Base-by-base conservation (phyloP, 2,329 filamentous ascomycete species). In the Cladosporium sp. region DNA sequence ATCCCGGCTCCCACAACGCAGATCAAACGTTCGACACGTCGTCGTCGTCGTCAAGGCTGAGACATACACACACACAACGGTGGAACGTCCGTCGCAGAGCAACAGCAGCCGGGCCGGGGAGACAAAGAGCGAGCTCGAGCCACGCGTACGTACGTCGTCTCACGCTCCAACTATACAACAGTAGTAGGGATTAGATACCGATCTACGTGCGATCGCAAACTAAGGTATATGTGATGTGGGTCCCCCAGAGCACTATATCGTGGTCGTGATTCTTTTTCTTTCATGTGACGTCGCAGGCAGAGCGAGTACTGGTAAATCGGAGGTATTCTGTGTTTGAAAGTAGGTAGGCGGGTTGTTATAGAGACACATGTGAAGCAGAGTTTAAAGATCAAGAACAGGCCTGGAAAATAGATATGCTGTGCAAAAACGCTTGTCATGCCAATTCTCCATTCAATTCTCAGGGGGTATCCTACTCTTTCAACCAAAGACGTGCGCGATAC, bases 31-130 rank as follows among this genome's bases (percentile, higher is more conserved):
- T 18, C 52, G 18, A 29, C 28, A 10, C 28, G 31, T n/a, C 56
- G 35, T 53, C 50, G 49, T 29, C 23, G n/a, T 26, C 55, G 55
- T 52, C 33, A 44, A 59, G 56, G 23, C 56, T 59, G 56, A 40
- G 56, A 40, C 23, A 59, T 10, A 23, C 16, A 26, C 18, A 56
- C 11, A n/a, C 26, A 23, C 16, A 40, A 16, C 37, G 11, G 3
- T 35, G 23, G 23, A 35, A 14, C 33, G 33, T 35, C 31, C 6
- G 31, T 28, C 33, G 21, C 31, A 28, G 55, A 37, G n/a, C 56
- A 40, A 59, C 56, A 12, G 16, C 33, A 29, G 11, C 35, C 31
- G 28, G 18, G n/a, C 37, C 18, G 18, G 18, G 2, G 18, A 44
- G 18, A 46, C 18, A n/a, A 6, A 21, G 8, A 44, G 37, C 12